Evolutionary conservation across 1,284 basidiomycete species (phyloP).

Genomic region (Macrocybe sp.): DNA sequence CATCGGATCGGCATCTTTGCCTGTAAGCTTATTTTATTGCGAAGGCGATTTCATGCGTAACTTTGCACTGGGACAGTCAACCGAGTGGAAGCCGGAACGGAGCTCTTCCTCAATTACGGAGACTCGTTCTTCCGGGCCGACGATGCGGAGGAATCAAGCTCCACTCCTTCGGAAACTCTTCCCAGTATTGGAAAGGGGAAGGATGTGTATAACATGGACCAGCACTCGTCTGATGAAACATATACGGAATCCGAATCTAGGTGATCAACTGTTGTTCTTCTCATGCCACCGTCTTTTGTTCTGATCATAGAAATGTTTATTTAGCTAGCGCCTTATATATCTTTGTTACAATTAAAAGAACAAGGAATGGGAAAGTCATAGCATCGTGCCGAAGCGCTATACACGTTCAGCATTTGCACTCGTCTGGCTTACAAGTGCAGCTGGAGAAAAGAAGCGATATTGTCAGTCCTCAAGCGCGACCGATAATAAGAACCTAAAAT

Average conservation of each 20-base stretch:
- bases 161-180: not conserved
- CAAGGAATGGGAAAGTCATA: too few relatives aligned
- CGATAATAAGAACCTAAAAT: too few relatives aligned
- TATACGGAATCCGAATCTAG: constrained; percentile 5
- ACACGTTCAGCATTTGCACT: too few relatives aligned
- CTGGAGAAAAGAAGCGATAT: too few relatives aligned
- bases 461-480: too few relatives aligned
- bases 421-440: too few relatives aligned
- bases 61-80: constrained; percentile 4
- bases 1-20: constrained; percentile 55
- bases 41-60: not conserved
- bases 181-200: not conserved
- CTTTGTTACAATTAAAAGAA: too few relatives aligned
- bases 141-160: not conserved
- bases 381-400: too few relatives aligned
- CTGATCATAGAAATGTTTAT: too few relatives aligned
- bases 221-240: constrained; percentile 17
- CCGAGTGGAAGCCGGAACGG: constrained; percentile 8
- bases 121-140: constrained; percentile 13
- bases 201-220: constrained; percentile 11
- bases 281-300: too few relatives aligned
- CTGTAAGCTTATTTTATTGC: constrained; percentile 29
- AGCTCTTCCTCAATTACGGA: constrained; percentile 17
- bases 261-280: too few relatives aligned
- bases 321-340: too few relatives aligned